Base-by-base conservation (phyloP, 148 eudicot species). In the Rhododendron molle region DNA sequence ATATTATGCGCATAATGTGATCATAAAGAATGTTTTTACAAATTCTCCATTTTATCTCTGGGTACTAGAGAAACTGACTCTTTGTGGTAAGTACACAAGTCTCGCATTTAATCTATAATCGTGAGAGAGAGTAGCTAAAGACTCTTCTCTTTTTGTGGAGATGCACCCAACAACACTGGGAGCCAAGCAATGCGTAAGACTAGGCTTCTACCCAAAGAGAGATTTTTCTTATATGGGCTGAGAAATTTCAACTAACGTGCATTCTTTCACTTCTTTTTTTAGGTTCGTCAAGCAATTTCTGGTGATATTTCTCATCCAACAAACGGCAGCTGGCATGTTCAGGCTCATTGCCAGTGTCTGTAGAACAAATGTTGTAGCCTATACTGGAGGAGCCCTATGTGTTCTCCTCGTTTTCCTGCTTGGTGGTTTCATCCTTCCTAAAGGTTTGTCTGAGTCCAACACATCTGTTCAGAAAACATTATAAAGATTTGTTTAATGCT, bases 351-450 rank as follows among this genome's bases (percentile, higher is more conserved):
- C 98, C 5, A 96, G 92, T 40, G 82, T 90, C 5, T 97, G 98
- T 83, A 90, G 99, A 87, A 97, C 96, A n/a, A 95, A 95, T 98
- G 94, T 94, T 86, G 91, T 97, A 38, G 96, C 99, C 13, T 94
- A 93, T 85, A 94, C 96, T 1, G 97, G 98, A 13, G 99, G 99
- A 83, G 88, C 96, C 54, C 90, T 97, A 3, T 81, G 86, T 77
- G 91, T 95, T 30, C 95, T 97, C 34, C 93, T 97, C 20, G 87
- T 97, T 88, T 97, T 97, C 90, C 85, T 95, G 90, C 94, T 97
- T 86, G 99, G 98, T 77, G 99, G 99, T 46, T 97, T 97, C 88
- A 94, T 97, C 89, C 98, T 97, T 83, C 99, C 98, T 28, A 93
- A 87, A 94, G 93, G 99, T 96, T 76, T 77, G 91, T 85, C 8